Evolutionary conservation across 257 asterid genomes (phyloP), one percentile per base, ranked within the genome.

Genomic region (Ilex asprella): DNA sequence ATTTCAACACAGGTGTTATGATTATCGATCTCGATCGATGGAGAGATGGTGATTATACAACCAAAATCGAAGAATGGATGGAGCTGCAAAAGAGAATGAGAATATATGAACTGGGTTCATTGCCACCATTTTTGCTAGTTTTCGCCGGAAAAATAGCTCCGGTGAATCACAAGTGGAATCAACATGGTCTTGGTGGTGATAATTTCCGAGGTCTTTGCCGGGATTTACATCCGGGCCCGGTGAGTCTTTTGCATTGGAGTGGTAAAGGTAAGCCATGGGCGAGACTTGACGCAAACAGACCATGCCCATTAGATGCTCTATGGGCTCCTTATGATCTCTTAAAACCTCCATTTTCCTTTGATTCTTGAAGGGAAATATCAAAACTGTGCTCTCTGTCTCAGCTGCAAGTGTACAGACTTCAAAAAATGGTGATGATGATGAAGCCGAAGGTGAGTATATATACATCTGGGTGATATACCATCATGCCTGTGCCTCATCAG

Each of bases 241-340:
- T 53, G 30, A 53, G 57, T 53, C 30, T 53, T 15, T 14, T 53
- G 30, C 57, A 53, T 21, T 53, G 57, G 57, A 53, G 57, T 53
- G 57, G 57, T 10, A 53, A 53, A 16, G 57, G 57, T n/a, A 53
- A 53, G 57, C 57, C 57, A 14, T 53, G 57, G 57, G 57, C 15
- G 3, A 10, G 57, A 16, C 30, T 53, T 10, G 57, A 53, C 15
- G 57, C 29, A 3, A 53, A 21, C 57, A 10, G 57, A 27, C 57
- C 57, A 10, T 53, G 57, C 30, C 57, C 57, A 2, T 53, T 53
- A 27, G 57, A 53, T 53, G 57, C 57, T 14, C 57, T 53, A 2
- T 53, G 57, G 57, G 57, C 57, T 53, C 57, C 57, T 10, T 53
- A 53, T 21, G 57, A 53, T n/a, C 30, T 53, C 10, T 53, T 53